Conservation (phyloP, 352 stramenopile genomes). For the Pythium guiyangense region DNA sequence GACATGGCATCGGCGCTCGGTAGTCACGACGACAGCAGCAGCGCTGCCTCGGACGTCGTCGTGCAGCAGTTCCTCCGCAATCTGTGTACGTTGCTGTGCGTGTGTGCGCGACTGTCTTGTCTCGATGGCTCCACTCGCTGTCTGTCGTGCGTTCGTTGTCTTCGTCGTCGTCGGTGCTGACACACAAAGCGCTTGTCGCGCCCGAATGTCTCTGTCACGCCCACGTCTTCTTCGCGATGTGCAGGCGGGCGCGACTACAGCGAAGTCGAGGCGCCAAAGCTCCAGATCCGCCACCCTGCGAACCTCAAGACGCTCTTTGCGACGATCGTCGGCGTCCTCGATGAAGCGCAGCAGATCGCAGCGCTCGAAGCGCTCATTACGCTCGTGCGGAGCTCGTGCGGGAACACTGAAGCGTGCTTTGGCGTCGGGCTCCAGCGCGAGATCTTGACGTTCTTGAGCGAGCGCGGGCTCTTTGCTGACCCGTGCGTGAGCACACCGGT, state of each 20-base stretch:
- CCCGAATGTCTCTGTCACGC: not conserved
- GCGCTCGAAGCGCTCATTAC: constrained; percentile 70
- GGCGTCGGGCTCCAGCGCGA: constrained; percentile 65
- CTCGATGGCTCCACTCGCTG: constrained; percentile 4
- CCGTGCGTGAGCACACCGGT: constrained; percentile 49
- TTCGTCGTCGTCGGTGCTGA: not conserved
- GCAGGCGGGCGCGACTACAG: constrained; percentile 60
- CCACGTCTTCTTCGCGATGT: not conserved
- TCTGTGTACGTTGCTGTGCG: constrained; percentile 10
- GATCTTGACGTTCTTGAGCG: constrained; percentile 68
- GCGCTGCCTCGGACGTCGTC: constrained; percentile 2
- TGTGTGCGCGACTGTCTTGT: not conserved
- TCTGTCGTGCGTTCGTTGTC: not conserved
- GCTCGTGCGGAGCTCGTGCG: constrained; percentile 69
- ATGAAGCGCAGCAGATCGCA: constrained; percentile 62
- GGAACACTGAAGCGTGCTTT: constrained; percentile 71
- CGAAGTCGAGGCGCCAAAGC: constrained; percentile 47
- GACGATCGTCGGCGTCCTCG: constrained; percentile 57
- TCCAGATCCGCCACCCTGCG: constrained; percentile 61
- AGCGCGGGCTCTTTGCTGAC: constrained; percentile 59
- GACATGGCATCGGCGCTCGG: not conserved
- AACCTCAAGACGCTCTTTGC: constrained; percentile 61
- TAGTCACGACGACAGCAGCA: not conserved
- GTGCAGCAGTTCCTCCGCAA: constrained; percentile 15
- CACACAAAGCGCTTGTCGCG: not conserved